These are phyloP conservation scores for Esteya vermicola DNA, from an alignment of 2,329 filamentous ascomycete genomes.

Conservation along the genomic window DNA sequence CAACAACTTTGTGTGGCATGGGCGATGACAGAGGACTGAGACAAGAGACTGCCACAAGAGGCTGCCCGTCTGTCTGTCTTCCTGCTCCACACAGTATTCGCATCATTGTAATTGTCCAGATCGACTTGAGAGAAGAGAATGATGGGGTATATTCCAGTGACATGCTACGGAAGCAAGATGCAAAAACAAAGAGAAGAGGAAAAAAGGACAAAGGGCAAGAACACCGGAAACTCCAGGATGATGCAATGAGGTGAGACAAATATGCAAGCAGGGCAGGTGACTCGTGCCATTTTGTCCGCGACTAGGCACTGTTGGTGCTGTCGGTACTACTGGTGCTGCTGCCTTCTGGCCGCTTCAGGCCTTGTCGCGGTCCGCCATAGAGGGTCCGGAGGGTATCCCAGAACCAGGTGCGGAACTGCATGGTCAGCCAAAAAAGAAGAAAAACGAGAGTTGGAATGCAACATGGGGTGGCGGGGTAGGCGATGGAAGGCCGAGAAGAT, in stretches of 20 bases:
- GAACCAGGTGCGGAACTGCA: constrained; percentile 13
- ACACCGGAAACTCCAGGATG: not conserved
- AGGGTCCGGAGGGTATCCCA: constrained; percentile 11
- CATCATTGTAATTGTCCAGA: no score
- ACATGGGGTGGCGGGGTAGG: no score
- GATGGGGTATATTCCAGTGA: no score
- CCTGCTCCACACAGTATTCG: no score
- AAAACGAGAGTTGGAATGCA: no score
- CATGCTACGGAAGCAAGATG: no score
- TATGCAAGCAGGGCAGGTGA: no score
- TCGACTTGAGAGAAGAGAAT: not conserved
- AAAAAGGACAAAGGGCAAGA: no score
- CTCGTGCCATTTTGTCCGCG: not conserved
- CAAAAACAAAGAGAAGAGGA: no score
- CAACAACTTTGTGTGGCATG: constrained; percentile 42
- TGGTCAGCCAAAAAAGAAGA: not conserved
- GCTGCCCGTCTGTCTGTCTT: no score
- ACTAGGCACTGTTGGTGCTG: not conserved
- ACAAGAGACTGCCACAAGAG: not conserved
- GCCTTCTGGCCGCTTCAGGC: not conserved
- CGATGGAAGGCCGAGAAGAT: no score
- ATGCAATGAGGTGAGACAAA: not conserved
- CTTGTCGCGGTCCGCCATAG: not conserved
- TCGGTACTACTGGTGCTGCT: not conserved
- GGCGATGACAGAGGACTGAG: constrained; percentile 13